A percentile compares a stretch with the other conserved stretches of the same genome.
Evolutionary conservation across 2,329 filamentous ascomycete genomes (phyloP).

Genomic region (Colletotrichum sp.): DNA sequence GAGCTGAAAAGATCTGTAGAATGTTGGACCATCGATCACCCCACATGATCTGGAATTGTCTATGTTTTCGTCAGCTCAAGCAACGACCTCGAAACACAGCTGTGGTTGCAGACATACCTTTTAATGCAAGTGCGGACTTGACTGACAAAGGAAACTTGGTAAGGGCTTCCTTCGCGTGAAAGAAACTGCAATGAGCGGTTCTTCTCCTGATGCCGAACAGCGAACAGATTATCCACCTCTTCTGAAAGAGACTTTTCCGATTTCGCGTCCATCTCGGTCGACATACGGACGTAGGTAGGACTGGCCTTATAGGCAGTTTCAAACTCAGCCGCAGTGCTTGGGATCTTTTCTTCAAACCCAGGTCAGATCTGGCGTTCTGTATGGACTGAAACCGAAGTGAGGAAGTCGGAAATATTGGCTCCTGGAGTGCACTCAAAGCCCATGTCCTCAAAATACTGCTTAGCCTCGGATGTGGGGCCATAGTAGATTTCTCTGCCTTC

Average conservation of each 20-base stretch:
- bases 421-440: slow-evolving; percentile 71
- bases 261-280: slow-evolving; percentile 48
- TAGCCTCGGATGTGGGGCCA: slow-evolving; percentile 64
- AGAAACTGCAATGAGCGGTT: neutral
- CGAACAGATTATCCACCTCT: neutral
- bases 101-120: neutral
- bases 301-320: slow-evolving; percentile 44
- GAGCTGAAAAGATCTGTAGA: slow-evolving; percentile 48
- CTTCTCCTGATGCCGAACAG: neutral
- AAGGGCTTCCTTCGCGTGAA: slow-evolving; percentile 25
- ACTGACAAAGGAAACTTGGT: slow-evolving; percentile 51
- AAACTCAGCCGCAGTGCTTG: slow-evolving; percentile 73
- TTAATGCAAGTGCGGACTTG: slow-evolving; percentile 45
- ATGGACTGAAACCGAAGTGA: slow-evolving; percentile 75
- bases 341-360: slow-evolving; percentile 69
- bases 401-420: slow-evolving; percentile 72
- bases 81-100: neutral
- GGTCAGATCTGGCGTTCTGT: slow-evolving; percentile 71
- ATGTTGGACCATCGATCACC: slow-evolving; percentile 53
- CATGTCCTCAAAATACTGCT: slow-evolving; percentile 68
- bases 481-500: slow-evolving; percentile 81
- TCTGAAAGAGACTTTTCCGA: neutral
- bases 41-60: slow-evolving; percentile 61
- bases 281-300: slow-evolving; percentile 40
- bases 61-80: neutral